Evolutionary conservation across 1,284 basidiomycete genomes (phyloP), one percentile per base, ranked within the genome.

Genomic region (Peniophora sp.): DNA sequence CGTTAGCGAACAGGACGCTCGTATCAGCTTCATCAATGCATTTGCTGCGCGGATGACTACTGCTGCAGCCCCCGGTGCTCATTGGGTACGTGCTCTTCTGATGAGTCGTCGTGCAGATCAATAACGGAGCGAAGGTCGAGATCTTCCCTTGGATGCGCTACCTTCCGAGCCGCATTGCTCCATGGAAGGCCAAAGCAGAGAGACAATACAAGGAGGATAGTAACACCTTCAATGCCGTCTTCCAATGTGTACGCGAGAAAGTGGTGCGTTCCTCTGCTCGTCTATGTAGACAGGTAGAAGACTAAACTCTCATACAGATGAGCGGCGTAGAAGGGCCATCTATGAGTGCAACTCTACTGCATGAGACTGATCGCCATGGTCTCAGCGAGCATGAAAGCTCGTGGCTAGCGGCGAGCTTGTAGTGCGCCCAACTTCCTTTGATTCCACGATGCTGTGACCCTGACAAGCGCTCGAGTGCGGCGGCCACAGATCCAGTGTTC

Each of bases 41-140:
- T 52, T 54, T 42, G 53, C 53, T 37, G 37, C 34, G 3, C 53
- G 53, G n/a, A 47, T 54, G 20, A 48, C 53, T 1, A 14, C 24
- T 17, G 49, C 53, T 23, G 37, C 45, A 3, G 24, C 53, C 17
- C 52, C 53, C 14, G 53, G 52, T 17, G 47, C 53, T 32, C 45
- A 54, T 50, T 54, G 36, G 47, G 53, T 54, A 18, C n/a, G 52
- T 47, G 6, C 53, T 54, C 11, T 51, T 52, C n/a, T 54, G 47
- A 47, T 47, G 36, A 52, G 54, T 22, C 12, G 51, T 41, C 22
- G 17, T 18, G 8, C 15, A 0, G 12, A 35, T 15, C 15, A 15
- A 10, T 10, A 34, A 24, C 36, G 17, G 8, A 9, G 2, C 34
- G 20, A 12, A 18, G 35, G 15, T 24, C 17, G 1, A 24, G 44